A percentile compares a stretch with the other conserved stretches of the same genome.
phyloP scores from a whole-genome alignment of 202 grass and related monocot species.

The Elaeis oleifera region DNA sequence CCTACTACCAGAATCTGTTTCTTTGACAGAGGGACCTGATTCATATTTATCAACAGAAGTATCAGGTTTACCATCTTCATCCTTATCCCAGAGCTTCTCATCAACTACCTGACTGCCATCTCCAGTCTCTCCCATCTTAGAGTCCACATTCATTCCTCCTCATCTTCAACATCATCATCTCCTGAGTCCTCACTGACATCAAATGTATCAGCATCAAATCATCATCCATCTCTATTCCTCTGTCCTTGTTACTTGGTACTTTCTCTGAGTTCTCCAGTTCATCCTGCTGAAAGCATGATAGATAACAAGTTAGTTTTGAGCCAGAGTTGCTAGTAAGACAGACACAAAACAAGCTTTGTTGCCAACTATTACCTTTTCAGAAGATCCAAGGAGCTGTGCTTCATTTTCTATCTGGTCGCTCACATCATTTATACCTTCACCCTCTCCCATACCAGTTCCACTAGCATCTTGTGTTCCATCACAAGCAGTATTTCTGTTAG shows the following conservation, averaged over 20 bases:
- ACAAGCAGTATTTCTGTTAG: conserved; percentile 37
- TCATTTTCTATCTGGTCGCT: conserved; percentile 76
- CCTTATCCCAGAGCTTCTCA: conserved; percentile 74
- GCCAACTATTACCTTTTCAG: conserved; percentile 37
- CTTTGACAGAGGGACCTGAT: conserved; percentile 57
- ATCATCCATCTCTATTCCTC: conserved; percentile 59
- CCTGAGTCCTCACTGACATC: conserved; percentile 71
- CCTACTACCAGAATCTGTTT: conserved; percentile 35
- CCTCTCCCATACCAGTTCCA: conserved; percentile 96
- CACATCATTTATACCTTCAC: conserved; percentile 66
- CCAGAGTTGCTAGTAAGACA: not conserved
- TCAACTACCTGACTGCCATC: conserved; percentile 64
- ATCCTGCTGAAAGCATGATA: conserved; percentile 40
- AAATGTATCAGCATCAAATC: conserved; percentile 62
- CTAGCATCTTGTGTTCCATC: conserved; percentile 48
- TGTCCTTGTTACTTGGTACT: conserved; percentile 50
- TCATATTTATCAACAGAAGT: conserved; percentile 67
- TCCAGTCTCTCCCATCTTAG: conserved; percentile 78
- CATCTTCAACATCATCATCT: conserved; percentile 19
- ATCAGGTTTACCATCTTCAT: conserved; percentile 67
- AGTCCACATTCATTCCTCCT: conserved; percentile 69
- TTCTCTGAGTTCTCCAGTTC: conserved; percentile 43
- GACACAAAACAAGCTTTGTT: not conserved
- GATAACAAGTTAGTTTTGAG: not conserved
- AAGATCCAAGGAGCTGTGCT: conserved; percentile 55